Percentiles rank a stretch among this genome's conserved stretches.
Conservation (phyloP, 768 basidiomycete genomes). For the Cystofilobasidium macerans region DNA sequence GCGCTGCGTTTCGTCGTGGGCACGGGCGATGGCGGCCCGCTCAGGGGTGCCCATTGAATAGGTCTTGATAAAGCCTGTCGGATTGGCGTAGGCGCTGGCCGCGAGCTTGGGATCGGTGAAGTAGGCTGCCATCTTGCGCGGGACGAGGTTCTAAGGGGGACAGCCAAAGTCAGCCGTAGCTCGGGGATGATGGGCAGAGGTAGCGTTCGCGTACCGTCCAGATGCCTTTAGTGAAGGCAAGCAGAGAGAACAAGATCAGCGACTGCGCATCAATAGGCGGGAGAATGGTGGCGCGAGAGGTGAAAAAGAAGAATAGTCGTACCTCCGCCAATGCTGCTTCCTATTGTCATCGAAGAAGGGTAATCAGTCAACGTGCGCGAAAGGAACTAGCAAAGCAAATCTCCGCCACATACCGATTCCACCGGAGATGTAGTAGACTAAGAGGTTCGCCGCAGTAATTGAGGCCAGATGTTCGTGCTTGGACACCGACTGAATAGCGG, state of each 20-base stretch:
- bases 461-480: slow-evolving; percentile 29
- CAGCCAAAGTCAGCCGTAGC: too few species aligned
- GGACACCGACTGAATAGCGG: slow-evolving; percentile 29
- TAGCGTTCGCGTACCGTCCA: slow-evolving; percentile 29
- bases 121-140: slow-evolving; percentile 30
- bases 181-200: too few species aligned
- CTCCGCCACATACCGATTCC: too few species aligned
- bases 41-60: slow-evolving; percentile 30
- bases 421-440: slow-evolving; percentile 33
- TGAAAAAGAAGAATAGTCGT: too few species aligned
- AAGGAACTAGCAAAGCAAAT: too few species aligned
- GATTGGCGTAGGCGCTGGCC: slow-evolving; percentile 32
- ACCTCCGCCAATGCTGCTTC: slow-evolving; percentile 33
- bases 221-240: too few species aligned
- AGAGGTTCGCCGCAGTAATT: slow-evolving; percentile 33
- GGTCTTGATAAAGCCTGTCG: slow-evolving; percentile 30
- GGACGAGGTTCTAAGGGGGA: slow-evolving; percentile 30
- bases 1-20: slow-evolving; percentile 36
- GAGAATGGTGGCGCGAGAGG: too few species aligned
- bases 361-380: too few species aligned
- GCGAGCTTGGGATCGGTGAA: slow-evolving; percentile 32
- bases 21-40: slow-evolving; percentile 32
- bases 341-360: too few species aligned
- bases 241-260: too few species aligned
- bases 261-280: too few species aligned